These are phyloP conservation scores for Neurospora sublineolata DNA, from an alignment of 495 filamentous ascomycete species.

Conservation along the genomic window DNA sequence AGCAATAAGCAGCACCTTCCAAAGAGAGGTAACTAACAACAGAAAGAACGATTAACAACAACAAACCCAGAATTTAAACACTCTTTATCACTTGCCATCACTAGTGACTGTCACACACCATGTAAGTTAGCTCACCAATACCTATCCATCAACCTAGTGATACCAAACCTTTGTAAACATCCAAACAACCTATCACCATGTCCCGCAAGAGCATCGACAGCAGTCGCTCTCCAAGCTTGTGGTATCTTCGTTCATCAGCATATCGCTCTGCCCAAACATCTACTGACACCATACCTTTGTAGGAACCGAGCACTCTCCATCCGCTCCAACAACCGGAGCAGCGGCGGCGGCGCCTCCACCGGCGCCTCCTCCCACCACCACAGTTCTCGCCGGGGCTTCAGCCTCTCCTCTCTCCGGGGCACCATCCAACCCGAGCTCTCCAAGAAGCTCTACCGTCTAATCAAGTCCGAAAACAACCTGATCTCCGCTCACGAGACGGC, in stretches of 20 bases:
- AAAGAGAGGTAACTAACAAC: background rate
- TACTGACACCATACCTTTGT: background rate
- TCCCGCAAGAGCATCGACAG: conserved; percentile 15
- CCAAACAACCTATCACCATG: conserved; percentile 11
- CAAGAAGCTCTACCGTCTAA: conserved; percentile 73
- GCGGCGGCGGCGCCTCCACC: conserved; percentile 24
- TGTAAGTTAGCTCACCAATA: conserved; percentile 1
- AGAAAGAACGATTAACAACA: background rate
- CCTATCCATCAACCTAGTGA: background rate
- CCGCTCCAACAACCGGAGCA: conserved; percentile 17
- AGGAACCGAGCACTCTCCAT: conserved; percentile 50
- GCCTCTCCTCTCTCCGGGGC: conserved; percentile 69
- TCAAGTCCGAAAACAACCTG: conserved; percentile 81
- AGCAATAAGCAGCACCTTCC: background rate
- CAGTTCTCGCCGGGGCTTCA: conserved; percentile 52
- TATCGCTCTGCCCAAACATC: background rate
- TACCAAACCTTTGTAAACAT: background rate
- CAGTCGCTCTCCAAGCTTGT: conserved; percentile 14
- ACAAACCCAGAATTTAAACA: background rate
- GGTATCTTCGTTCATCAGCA: conserved; percentile 5
- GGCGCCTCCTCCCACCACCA: conserved; percentile 25
- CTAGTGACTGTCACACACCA: background rate
- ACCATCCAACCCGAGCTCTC: conserved; percentile 73
- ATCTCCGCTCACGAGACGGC: conserved; percentile 76
- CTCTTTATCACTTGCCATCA: background rate